phyloP scores from a whole-genome alignment of 2,329 filamentous ascomycete species.

The Spiromastix sp. region DNA sequence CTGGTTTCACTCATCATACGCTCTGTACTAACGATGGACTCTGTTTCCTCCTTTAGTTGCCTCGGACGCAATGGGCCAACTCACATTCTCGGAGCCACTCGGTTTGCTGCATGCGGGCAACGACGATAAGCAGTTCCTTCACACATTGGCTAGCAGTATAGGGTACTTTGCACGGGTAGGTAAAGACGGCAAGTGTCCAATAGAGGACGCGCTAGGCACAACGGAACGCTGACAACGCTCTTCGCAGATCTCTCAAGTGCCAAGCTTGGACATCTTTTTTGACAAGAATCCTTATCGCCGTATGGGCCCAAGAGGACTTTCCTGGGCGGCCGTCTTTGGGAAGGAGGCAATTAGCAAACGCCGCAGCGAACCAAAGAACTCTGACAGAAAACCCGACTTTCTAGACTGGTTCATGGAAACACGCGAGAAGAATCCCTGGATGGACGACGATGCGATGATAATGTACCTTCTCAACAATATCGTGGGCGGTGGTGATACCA shows the following conservation, averaged over 20 bases:
- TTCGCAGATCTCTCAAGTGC: constrained; percentile 1
- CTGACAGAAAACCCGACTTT: neutral
- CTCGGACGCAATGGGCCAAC: constrained; percentile 18
- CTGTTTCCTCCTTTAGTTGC: too few species aligned
- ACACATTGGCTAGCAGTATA: neutral
- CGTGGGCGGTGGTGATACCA: constrained; percentile 18
- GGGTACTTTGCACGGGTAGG: constrained; percentile 1
- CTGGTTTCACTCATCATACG: neutral
- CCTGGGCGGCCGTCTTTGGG: neutral
- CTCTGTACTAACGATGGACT: constrained; percentile 1
- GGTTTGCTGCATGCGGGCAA: constrained; percentile 11
- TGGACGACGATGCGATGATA: too few species aligned
- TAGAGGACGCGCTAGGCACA: neutral
- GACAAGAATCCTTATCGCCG: neutral
- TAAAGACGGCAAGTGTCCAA: neutral
- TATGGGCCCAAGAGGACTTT: neutral
- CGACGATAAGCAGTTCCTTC: constrained; percentile 3
- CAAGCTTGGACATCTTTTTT: neutral
- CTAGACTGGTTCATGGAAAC: neutral
- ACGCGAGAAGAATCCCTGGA: too few species aligned
- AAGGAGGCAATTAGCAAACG: neutral
- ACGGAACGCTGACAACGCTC: too few species aligned
- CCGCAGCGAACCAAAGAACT: neutral
- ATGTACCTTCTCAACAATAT: too few species aligned
- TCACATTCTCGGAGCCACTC: constrained; percentile 21